phyloP scores from a whole-genome alignment of 257 asterid species.

The Leonotis leonurus region DNA sequence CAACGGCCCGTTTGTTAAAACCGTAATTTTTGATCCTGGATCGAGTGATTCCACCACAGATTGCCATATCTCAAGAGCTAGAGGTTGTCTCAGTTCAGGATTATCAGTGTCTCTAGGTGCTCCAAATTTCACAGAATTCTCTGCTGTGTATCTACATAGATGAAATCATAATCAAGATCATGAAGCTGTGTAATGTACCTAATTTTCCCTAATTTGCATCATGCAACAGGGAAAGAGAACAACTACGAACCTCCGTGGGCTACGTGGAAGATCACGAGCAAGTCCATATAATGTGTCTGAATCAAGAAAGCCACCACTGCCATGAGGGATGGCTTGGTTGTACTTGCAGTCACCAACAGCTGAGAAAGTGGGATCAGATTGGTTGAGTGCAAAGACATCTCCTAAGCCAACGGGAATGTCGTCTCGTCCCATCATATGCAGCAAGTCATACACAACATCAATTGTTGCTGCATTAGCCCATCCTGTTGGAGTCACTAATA shows the following conservation, averaged over 20 bases:
- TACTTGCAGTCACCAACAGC: slow-evolving; percentile 77
- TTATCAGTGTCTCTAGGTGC: slow-evolving; percentile 77
- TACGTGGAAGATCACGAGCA: slow-evolving; percentile 70
- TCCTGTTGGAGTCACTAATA: slow-evolving; percentile 71
- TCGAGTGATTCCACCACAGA: slow-evolving; percentile 44
- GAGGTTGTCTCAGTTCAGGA: slow-evolving; percentile 76
- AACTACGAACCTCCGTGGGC: slow-evolving; percentile 59
- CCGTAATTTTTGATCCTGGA: slow-evolving; percentile 48
- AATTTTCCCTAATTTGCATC: not conserved
- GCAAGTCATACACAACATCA: slow-evolving; percentile 65
- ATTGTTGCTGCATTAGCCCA: slow-evolving; percentile 91
- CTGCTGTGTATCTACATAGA: slow-evolving; percentile 57
- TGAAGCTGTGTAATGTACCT: not conserved
- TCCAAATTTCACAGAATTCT: slow-evolving; percentile 56
- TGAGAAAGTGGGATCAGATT: slow-evolving; percentile 35
- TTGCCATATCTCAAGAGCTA: slow-evolving; percentile 68
- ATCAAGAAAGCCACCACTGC: slow-evolving; percentile 76
- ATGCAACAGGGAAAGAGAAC: not conserved
- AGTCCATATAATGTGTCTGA: slow-evolving; percentile 80
- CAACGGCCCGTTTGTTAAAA: slow-evolving; percentile 82
- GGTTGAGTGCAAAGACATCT: slow-evolving; percentile 53
- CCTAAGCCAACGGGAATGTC: slow-evolving; percentile 83
- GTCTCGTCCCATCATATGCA: slow-evolving; percentile 96
- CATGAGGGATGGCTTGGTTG: slow-evolving; percentile 66
- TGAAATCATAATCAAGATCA: not conserved